These are phyloP conservation scores for Tolypocladium cylindrosporum DNA, from an alignment of 2,329 filamentous ascomycete species.

Conservation along the genomic window DNA sequence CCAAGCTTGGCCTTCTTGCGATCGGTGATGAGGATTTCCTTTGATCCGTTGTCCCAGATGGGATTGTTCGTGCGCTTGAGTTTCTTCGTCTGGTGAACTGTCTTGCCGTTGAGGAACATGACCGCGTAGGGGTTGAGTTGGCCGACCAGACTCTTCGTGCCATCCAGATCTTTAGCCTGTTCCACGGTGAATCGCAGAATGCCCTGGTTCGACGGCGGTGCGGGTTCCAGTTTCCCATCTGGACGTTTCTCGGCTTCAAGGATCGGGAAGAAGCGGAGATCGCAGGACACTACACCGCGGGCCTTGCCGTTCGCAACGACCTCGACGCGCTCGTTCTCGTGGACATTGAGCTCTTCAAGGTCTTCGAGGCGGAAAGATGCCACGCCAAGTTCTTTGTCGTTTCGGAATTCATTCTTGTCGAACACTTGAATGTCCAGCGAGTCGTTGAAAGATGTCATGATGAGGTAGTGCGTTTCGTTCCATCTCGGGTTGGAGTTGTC, in stretches of 20 bases:
- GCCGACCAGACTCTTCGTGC: slow-evolving; percentile 83
- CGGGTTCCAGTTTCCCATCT: slow-evolving; percentile 69
- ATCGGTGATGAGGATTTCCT: slow-evolving; percentile 92
- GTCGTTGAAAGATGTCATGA: slow-evolving; percentile 85
- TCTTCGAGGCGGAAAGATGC: slow-evolving; percentile 80
- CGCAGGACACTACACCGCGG: slow-evolving; percentile 68
- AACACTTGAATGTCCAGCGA: slow-evolving; percentile 74
- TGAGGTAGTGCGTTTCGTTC: slow-evolving; percentile 95
- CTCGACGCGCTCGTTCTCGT: slow-evolving; percentile 79
- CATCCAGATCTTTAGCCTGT: slow-evolving; percentile 92
- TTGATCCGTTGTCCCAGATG: slow-evolving; percentile 86
- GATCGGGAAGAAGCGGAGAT: slow-evolving; percentile 93
- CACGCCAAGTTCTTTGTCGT: slow-evolving; percentile 88
- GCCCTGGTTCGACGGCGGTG: slow-evolving; percentile 85
- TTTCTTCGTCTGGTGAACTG: slow-evolving; percentile 81
- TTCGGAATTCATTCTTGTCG: slow-evolving; percentile 92
- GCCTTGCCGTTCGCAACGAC: slow-evolving; percentile 76
- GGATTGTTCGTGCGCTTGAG: slow-evolving; percentile 96
- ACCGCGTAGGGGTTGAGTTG: slow-evolving; percentile 84
- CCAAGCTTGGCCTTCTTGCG: slow-evolving; percentile 84
- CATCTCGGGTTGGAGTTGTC: slow-evolving; percentile 83
- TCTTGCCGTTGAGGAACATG: slow-evolving; percentile 83
- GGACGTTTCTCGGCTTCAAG: slow-evolving; percentile 60
- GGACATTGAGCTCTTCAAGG: slow-evolving; percentile 64
- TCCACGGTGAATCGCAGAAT: slow-evolving; percentile 90